Conservation (phyloP, 1,139 yeast species). For the Protomyces inundatus region DNA sequence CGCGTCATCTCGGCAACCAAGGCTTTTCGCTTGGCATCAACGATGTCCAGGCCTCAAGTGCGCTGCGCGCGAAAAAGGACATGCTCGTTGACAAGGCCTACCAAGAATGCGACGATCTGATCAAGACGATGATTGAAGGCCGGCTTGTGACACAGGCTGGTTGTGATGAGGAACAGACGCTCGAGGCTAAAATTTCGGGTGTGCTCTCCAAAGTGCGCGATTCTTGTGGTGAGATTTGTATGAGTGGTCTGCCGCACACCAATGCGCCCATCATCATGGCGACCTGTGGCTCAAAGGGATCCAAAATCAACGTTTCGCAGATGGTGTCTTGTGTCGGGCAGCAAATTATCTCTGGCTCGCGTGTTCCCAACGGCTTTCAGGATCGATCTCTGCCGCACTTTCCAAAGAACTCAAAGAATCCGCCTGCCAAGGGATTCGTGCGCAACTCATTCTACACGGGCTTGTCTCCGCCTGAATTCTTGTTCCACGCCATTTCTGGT, state of each 20-base stretch:
- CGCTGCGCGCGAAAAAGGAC: conserved; percentile 74
- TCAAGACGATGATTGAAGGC: conserved; percentile 72
- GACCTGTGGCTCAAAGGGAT: conserved; percentile 98
- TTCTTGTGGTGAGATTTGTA: conserved; percentile 98
- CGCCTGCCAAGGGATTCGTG: conserved; percentile 96
- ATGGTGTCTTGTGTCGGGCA: conserved; percentile 99
- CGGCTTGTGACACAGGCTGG: conserved; percentile 98
- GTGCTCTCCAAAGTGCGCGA: conserved; percentile 93
- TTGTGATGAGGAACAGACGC: conserved; percentile 95
- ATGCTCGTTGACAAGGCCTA: conserved; percentile 87
- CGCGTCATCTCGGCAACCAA: conserved; percentile 85
- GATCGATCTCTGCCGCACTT: conserved; percentile 97
- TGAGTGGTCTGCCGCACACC: conserved; percentile 76
- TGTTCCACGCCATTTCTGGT: conserved; percentile 98
- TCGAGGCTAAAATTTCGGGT: conserved; percentile 97
- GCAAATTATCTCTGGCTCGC: conserved; percentile 95
- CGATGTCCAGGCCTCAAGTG: conserved; percentile 90
- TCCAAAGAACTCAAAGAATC: conserved; percentile 90
- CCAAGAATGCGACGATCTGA: conserved; percentile 84
- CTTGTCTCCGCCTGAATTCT: conserved; percentile 89
- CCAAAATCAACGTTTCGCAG: conserved; percentile 94
- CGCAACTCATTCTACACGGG: conserved; percentile 94
- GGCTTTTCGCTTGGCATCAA: conserved; percentile 97
- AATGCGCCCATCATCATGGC: conserved; percentile 99
- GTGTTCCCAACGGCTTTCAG: conserved; percentile 99